Conservation (phyloP, 176 grass and related monocot species). For the Dactylis glomerata region DNA sequence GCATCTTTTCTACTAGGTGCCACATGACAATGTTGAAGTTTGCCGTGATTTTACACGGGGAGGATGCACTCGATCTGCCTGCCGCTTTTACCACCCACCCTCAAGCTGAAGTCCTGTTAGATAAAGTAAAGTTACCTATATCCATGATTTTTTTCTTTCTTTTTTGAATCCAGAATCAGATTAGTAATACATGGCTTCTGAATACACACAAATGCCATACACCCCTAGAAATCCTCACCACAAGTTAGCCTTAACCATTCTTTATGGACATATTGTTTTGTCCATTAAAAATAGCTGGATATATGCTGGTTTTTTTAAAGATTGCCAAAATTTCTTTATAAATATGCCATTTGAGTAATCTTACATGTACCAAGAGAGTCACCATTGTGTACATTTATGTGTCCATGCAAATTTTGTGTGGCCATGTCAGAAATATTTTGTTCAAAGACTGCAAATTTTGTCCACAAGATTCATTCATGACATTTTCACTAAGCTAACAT, state of each 20-base stretch:
- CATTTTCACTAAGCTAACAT: constrained; percentile 15
- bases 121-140: constrained; percentile 51
- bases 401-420: background rate
- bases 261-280: background rate
- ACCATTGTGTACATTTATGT: constrained; percentile 2
- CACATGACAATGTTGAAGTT: constrained; percentile 49
- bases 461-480: background rate
- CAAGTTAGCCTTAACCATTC: constrained; percentile 16
- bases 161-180: background rate
- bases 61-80: constrained; percentile 49
- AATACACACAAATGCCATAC: background rate
- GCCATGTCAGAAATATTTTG: background rate
- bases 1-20: constrained; percentile 33
- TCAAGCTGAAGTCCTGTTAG: constrained; percentile 43
- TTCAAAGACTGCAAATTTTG: background rate
- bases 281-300: constrained; percentile 17
- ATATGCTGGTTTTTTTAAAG: background rate
- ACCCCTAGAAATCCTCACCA: background rate
- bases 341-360: background rate
- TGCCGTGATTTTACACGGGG: constrained; percentile 69
- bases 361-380: background rate
- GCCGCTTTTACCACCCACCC: constrained; percentile 65
- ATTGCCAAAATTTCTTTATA: background rate
- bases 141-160: constrained; percentile 5
- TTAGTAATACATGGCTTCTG: background rate